Evolutionary conservation across 805 yeast species (phyloP).

Genomic region (Lipomyces spencermartinsiae): DNA sequence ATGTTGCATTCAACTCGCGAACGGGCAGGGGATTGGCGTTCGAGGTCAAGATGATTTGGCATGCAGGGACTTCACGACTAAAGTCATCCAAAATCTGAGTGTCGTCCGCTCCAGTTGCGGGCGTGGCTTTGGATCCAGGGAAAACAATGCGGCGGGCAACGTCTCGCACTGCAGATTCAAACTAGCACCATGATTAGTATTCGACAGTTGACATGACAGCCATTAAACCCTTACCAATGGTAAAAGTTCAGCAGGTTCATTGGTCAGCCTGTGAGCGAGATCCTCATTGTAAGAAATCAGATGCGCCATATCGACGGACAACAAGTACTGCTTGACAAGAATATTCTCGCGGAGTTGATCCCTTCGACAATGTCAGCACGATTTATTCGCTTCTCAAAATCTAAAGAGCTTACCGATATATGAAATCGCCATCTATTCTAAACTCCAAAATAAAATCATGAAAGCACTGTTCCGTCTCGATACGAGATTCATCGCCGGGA

Average conservation of each 20-base stretch:
- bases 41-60: constrained; percentile 80
- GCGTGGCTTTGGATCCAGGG: constrained; percentile 36
- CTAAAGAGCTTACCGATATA: constrained; percentile 57
- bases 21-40: constrained; percentile 74
- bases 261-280: constrained; percentile 78
- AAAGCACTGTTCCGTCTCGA: constrained; percentile 54
- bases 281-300: constrained; percentile 88
- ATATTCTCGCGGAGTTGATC: constrained; percentile 90
- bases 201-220: constrained; percentile 41
- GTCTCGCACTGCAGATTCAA: constrained; percentile 49
- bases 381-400: neutral
- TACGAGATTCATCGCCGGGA: constrained; percentile 58
- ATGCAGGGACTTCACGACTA: constrained; percentile 68
- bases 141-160: constrained; percentile 73
- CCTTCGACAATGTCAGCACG: constrained; percentile 47
- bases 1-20: constrained; percentile 82
- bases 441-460: constrained; percentile 83
- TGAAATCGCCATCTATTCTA: constrained; percentile 78
- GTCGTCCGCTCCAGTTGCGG: constrained; percentile 28
- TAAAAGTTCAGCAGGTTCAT: constrained; percentile 64
- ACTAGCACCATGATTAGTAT: constrained; percentile 15
- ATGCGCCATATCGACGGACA: constrained; percentile 82
- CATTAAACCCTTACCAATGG: constrained; percentile 54
- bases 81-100: constrained; percentile 51
- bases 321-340: constrained; percentile 71